Evolutionary conservation across 345 rosid genomes (phyloP), one percentile per base, ranked within the genome.

Genomic region (Anastatica hierochuntica): DNA sequence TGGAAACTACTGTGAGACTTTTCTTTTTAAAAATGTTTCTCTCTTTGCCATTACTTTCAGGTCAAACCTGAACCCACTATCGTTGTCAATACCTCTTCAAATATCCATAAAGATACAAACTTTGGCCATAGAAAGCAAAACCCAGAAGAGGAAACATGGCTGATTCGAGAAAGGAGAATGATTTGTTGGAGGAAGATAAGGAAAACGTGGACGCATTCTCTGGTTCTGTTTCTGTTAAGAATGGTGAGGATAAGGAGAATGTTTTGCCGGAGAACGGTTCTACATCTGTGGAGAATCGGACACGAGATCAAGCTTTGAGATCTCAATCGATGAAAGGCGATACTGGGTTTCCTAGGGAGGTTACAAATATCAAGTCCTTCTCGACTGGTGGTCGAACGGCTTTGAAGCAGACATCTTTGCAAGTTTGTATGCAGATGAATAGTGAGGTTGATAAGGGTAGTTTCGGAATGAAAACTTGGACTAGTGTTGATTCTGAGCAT

Each of bases 401-500:
- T 51, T 38, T 84, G 69, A 90, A 82, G 74, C 85, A 82, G 30
- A 64, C 89, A 3, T 90, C 96, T 11, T 75, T 87, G 43, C 83
- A 86, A 81, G 70, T 58, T 21, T 82, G 95, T 65, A 82, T 90
- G 96, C 81, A 82, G 60, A 77, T 74, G 82, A 75, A 67, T 63
- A 60, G 44, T 53, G 94, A 84, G 35, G 79, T 77, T 3, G 84
- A 80, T 11, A 73, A 70, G 63, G 71, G 24, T 66, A 68, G 35
- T 62, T 63, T 80, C 39, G 82, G 83, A 62, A 47, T 76, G 53
- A 77, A 68, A 44, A 34, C 67, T 3, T 75, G 85, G 90, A 85
- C 85, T 29, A 60, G 77, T 55, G 62, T 67, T 53, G 86, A 80
- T 26, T 76, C 95, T 2, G 90, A 86, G 51, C 75, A 79, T 61